These are phyloP conservation scores for Sicyos edulis DNA, from an alignment of 306 rosid genomes.

Conservation along the genomic window DNA sequence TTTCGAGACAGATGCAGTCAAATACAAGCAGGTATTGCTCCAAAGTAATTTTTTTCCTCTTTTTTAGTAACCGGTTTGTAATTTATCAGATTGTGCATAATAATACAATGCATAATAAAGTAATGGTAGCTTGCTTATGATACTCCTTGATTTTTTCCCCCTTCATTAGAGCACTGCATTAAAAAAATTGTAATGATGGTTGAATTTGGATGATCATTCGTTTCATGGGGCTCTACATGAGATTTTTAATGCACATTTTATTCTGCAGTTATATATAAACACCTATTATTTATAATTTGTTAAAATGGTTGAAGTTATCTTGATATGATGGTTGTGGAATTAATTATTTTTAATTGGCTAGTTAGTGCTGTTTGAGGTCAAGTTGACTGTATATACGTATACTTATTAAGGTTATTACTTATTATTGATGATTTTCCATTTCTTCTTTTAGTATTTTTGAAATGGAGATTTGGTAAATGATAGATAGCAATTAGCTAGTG, in stretches of 20 bases:
- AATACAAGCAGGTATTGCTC: conserved; percentile 74
- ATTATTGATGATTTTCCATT: background rate
- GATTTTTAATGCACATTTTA: background rate
- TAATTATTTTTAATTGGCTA: background rate
- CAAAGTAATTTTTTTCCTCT: background rate
- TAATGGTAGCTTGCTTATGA: background rate
- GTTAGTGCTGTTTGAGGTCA: background rate
- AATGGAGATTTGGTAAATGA: background rate
- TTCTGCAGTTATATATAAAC: too few relatives aligned
- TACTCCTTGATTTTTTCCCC: background rate
- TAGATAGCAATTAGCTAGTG: background rate
- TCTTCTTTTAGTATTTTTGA: background rate
- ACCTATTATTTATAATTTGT: background rate
- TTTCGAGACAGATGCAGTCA: conserved; percentile 81
- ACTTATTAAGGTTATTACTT: background rate
- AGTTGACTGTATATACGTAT: background rate
- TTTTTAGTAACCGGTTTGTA: background rate
- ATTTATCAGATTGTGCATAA: conserved; percentile 4
- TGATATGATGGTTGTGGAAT: too few relatives aligned
- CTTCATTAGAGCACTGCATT: too few relatives aligned
- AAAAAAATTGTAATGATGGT: too few relatives aligned
- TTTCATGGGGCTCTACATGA: too few relatives aligned
- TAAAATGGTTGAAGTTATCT: background rate
- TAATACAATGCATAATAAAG: background rate
- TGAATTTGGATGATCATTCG: too few relatives aligned